Evolutionary conservation across 768 basidiomycete genomes (phyloP).

Genomic region (Termitomyces sp.): DNA sequence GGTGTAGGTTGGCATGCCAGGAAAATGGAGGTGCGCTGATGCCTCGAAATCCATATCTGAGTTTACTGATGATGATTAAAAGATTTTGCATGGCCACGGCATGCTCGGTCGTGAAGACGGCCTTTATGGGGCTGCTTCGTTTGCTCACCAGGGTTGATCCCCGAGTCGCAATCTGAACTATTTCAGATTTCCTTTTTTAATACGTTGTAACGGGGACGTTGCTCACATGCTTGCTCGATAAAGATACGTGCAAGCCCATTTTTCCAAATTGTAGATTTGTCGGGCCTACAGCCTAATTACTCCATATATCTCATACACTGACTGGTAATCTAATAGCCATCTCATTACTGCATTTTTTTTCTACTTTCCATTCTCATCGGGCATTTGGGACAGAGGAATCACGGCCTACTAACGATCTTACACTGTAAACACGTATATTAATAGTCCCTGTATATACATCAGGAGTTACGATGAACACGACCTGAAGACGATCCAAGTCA

Average conservation of each 20-base stretch:
- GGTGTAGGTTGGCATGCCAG: conserved; percentile 93
- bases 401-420: not conserved
- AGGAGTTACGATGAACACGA: too few species aligned
- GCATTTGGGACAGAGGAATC: not conserved
- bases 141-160: conserved; percentile 81
- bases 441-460: not conserved
- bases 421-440: not conserved
- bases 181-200: not conserved
- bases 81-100: conserved; percentile 85
- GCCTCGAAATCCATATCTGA: not conserved
- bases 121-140: conserved; percentile 89
- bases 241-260: not conserved
- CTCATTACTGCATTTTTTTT: not conserved
- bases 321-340: not conserved
- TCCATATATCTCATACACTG: not conserved
- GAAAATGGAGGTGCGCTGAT: conserved; percentile 86
- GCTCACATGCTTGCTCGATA: not conserved
- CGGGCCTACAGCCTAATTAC: too few species aligned
- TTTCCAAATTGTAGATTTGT: not conserved
- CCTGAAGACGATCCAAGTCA: not conserved
- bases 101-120: conserved; percentile 92
- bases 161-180: not conserved
- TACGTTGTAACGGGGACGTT: too few species aligned
- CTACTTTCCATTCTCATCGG: not conserved
- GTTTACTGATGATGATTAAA: not conserved